These are phyloP conservation scores for Astrocystis sublimbata DNA, from an alignment of 495 filamentous ascomycete genomes.

Conservation along the genomic window DNA sequence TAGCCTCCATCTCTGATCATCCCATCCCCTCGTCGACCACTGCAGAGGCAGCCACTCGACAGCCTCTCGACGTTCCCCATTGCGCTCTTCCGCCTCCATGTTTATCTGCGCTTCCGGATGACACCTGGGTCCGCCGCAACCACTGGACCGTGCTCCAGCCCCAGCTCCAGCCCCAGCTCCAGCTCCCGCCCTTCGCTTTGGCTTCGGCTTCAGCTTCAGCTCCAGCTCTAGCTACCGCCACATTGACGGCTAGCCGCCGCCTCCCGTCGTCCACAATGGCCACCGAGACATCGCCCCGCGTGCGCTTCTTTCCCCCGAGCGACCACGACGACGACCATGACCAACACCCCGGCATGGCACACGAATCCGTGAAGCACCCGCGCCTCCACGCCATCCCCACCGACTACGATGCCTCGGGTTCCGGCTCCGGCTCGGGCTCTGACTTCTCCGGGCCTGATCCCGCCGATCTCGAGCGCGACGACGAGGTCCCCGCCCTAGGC, in stretches of 20 bases:
- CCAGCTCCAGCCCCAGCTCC: not conserved
- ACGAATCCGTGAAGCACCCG: constrained; percentile 39
- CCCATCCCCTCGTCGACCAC: not conserved
- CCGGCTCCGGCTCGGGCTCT: constrained; percentile 58
- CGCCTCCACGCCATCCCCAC: constrained; percentile 52
- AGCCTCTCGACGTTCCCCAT: too few species aligned
- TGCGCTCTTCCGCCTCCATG: constrained; percentile 8
- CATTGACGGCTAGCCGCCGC: too few species aligned
- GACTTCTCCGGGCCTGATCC: constrained; percentile 57
- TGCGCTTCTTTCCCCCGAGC: constrained; percentile 52
- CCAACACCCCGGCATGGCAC: constrained; percentile 11
- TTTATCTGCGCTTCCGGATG: constrained; percentile 9
- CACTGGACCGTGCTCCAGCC: constrained; percentile 20
- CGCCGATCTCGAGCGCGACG: constrained; percentile 48
- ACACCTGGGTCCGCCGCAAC: not conserved
- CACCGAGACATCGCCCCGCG: constrained; percentile 52
- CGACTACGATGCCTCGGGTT: constrained; percentile 58
- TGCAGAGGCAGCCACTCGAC: too few species aligned
- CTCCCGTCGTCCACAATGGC: constrained; percentile 31
- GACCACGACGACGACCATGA: constrained; percentile 32
- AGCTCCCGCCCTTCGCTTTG: too few species aligned
- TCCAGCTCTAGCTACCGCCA: constrained; percentile 22
- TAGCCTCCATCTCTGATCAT: not conserved
- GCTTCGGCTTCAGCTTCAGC: constrained; percentile 10
- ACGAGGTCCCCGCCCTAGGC: constrained; percentile 46